phyloP scores from a whole-genome alignment of 805 yeast genomes.

The Brettanomyces naardenensis region DNA sequence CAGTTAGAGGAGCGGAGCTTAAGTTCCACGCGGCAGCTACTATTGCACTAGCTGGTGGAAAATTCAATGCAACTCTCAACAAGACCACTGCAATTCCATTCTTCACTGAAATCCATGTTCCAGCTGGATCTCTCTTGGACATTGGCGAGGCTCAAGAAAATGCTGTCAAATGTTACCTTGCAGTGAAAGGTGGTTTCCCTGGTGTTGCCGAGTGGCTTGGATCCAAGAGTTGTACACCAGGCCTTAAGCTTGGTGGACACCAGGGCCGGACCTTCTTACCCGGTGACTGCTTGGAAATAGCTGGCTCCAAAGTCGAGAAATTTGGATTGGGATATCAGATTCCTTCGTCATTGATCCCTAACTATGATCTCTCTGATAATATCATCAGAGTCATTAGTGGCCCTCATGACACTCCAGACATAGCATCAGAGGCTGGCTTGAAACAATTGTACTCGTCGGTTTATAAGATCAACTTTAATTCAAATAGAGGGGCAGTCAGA shows the following conservation, averaged over 20 bases:
- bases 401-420: constrained; percentile 25
- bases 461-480: constrained; percentile 21
- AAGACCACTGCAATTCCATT: constrained; percentile 11
- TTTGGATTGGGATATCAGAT: constrained; percentile 10
- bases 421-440: constrained; percentile 19
- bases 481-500: constrained; percentile 24
- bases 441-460: constrained; percentile 14
- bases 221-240: constrained; percentile 24
- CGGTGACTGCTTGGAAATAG: constrained; percentile 23
- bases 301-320: not conserved
- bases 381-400: constrained; percentile 20
- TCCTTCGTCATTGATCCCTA: constrained; percentile 14
- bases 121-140: constrained; percentile 15
- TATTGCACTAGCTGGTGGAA: constrained; percentile 20
- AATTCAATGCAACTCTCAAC: constrained; percentile 13
- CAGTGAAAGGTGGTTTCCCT: constrained; percentile 25
- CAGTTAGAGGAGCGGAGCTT: constrained; percentile 20
- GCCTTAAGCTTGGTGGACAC: constrained; percentile 23
- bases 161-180: constrained; percentile 18
- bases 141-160: constrained; percentile 17
- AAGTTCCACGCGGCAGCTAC: constrained; percentile 19
- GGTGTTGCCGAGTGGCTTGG: constrained; percentile 23
- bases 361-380: constrained; percentile 6
- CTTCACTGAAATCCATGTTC: constrained; percentile 17
- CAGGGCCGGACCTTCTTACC: constrained; percentile 23